Evolutionary conservation across 257 asterid species (phyloP), one percentile per base, ranked within the genome.

Genomic region (Fraxinus excelsior): DNA sequence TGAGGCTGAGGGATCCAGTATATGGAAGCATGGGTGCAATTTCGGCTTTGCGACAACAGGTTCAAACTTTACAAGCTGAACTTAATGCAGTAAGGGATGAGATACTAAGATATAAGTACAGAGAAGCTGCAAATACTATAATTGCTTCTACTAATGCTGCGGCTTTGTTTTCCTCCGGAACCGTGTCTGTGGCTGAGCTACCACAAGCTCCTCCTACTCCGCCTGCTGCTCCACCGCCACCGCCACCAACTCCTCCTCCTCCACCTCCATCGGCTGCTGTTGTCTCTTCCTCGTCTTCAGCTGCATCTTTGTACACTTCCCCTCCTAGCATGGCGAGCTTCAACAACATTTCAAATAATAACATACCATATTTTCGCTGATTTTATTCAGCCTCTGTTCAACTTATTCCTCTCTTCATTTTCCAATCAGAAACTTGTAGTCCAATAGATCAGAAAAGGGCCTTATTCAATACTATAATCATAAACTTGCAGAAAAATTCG

Each of bases 11-110:
- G 26, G 97, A 94, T 84, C 98, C 98, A 0, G 93, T 94, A 0
- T 94, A 94, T 18, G 98, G 98, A 42, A 92, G 97, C 96, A 94
- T 92, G 98, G 98, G 97, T 32, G 98, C 96, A 11, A 90, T 94
- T 19, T 94, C 97, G 0, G 84, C 97, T 23, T 80, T 94, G 71
- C 98, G 92, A 67, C 98, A 90, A 51, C 93, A 94, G 74, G 81
- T 92, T 67, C 97, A 94, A 71, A 35, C 85, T 40, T 77, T 94
- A 19, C 97, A 94, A 75, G 90, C 90, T 5, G 97, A 94, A 26
- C 90, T 92, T 53, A 90, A 86, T 74, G 92, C 93, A 5, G 87
- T 88, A 0, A 89, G 97, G 76, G 87, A 91, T 66, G 97, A 92
- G 80, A 89, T 94, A 35, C 77, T 92, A 4, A 88, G 96, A 74